Base-by-base conservation (phyloP, 495 filamentous ascomycete species). In the Podospora anserina region DNA sequence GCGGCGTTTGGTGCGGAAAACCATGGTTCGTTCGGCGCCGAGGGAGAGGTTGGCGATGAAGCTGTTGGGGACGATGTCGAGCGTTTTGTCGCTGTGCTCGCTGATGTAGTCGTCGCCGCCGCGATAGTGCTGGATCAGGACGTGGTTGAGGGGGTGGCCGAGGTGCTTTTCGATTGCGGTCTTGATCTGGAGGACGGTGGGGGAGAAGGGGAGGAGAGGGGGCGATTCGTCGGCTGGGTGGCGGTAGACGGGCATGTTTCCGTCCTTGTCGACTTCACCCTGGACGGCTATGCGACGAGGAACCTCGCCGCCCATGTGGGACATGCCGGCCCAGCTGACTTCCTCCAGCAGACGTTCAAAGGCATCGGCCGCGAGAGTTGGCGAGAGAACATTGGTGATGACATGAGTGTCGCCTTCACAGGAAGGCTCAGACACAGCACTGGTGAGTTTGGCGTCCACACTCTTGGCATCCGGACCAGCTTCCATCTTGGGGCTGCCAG, bases 41-140 rank as follows among this genome's bases (percentile, higher is more conserved):
- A 99, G 83, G 68, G 92, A 96, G 60, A 97, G 88, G 75, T 98
- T 98, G 65, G 92, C 93, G 68, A 99, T 96, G 66, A 80, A 91
- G 15, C 88, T 93, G 15, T 86, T 89, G 56, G 85, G 88, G 44
- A 86, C 89, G 64, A 99, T 96, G 71, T 99, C 95, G 5, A 99
- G 79, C 0, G 94, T 97, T 80, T 99, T 99, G 74, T 99, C 95
- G 32, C 91, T 93, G 76, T 99, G 95, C 74, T 99, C 96, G 9
- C 93, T 96, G 68, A 99, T 99, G 71, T 91, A 90, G 77, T 99
- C 95, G n/a, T 89, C 85, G 20, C 96, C 94, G 71, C 87, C 84
- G 11, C 95, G 93, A 74, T 99, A 99, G 56, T 94, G 86, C 75
- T 99, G 95, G 44, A 98, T 94, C 16, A 99, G 83, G 11, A 90